Conservation (phyloP, 2,329 filamentous ascomycete genomes). For the Ophiostoma sp. region DNA sequence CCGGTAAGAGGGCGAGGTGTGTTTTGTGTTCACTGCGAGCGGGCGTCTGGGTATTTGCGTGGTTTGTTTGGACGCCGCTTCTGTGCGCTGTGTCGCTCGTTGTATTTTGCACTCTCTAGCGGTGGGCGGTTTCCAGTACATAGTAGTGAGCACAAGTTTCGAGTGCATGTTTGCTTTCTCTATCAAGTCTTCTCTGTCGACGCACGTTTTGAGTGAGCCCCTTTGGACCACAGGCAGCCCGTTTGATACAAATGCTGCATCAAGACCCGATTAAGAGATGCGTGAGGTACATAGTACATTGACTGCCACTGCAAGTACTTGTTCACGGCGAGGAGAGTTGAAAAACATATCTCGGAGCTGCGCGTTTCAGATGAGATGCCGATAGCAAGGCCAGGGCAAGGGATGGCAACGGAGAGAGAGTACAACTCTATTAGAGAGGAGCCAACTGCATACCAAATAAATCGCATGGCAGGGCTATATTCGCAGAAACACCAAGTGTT, state of each 20-base stretch:
- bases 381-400: not conserved
- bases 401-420: not conserved
- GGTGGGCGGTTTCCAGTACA: not conserved
- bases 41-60: constrained; percentile 5
- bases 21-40: not conserved
- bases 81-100: not conserved
- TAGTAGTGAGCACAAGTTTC: not conserved
- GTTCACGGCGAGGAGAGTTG: not conserved
- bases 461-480: too few relatives aligned
- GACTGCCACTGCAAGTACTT: not conserved
- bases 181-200: not conserved
- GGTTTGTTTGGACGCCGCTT: constrained; percentile 14
- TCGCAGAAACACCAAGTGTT: too few relatives aligned
- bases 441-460: too few relatives aligned
- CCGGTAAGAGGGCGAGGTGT: constrained; percentile 17
- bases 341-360: not conserved
- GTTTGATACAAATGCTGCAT: constrained; percentile 26
- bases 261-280: constrained; percentile 17
- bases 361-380: constrained; percentile 11
- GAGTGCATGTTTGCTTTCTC: not conserved
- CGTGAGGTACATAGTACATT: not conserved
- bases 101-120: not conserved
- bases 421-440: too few relatives aligned
- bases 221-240: constrained; percentile 11
- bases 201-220: constrained; percentile 9